Conservation (phyloP, 306 rosid genomes). For the Prunus mume region DNA sequence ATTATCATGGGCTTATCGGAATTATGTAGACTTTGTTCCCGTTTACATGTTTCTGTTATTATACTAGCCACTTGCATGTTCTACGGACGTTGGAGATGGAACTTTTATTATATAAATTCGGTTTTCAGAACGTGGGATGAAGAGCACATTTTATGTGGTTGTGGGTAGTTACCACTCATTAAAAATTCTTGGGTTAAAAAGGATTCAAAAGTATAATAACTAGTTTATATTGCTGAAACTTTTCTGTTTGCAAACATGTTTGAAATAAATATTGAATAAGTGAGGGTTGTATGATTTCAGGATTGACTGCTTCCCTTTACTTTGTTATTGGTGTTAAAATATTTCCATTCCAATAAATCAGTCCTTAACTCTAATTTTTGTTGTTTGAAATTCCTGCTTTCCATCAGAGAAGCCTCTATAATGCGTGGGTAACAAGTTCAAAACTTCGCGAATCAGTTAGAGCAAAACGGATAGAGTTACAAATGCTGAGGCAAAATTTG, state of each 20-base stretch:
- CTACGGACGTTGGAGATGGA: not conserved
- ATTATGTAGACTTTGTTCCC: not conserved
- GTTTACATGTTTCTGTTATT: too few species aligned
- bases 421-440: constrained; percentile 70
- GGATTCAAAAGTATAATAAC: not conserved
- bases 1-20: not conserved
- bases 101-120: not conserved
- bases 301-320: not conserved
- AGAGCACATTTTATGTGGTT: not conserved
- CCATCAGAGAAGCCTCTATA: constrained; percentile 70
- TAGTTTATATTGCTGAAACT: not conserved
- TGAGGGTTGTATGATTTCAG: not conserved
- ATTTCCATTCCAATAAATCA: not conserved
- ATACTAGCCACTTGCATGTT: not conserved
- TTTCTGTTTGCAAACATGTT: not conserved
- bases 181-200: not conserved
- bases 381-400: constrained; percentile 28
- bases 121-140: not conserved
- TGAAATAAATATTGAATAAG: not conserved
- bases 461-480: constrained; percentile 76
- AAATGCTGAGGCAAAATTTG: constrained; percentile 56
- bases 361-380: not conserved
- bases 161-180: not conserved
- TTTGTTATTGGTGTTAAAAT: not conserved
- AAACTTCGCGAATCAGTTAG: constrained; percentile 78